Base-by-base conservation (phyloP, 2,329 filamentous ascomycete species). In the Scleromitrula shiraiana region DNA sequence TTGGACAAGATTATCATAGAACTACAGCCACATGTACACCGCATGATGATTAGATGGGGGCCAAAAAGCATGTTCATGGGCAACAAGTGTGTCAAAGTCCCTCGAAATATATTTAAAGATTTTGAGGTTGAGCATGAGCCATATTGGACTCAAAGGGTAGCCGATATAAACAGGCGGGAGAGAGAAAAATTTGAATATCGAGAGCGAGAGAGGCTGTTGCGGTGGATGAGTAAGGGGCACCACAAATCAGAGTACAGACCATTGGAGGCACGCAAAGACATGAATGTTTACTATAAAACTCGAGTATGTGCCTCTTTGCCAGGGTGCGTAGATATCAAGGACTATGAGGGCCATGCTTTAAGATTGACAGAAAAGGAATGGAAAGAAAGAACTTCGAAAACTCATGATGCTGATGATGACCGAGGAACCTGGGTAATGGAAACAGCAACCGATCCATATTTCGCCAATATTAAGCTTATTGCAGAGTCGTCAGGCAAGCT, bases 251-350 rank as follows among this genome's bases (percentile, higher is more conserved):
- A n/a, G n/a, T n/a, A n/a, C n/a, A n/a, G n/a, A n/a, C n/a, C n/a
- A n/a, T n/a, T n/a, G n/a, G n/a, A n/a, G n/a, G n/a, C n/a, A n/a
- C n/a, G n/a, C n/a, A n/a, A n/a, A n/a, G n/a, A n/a, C n/a, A 10
- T 35, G 22, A 43, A 43, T 24, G 24, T 43, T 29, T 43, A 43
- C 8, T 43, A 43, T 43, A 17, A 29, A 19, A 33, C 41, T 32
- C 29, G 41, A 2, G 14, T 43, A 23, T 35, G 14, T 12, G 20
- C 20, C 20, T 43, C 29, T 1, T 43, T 43, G 14, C 41, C n/a
- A 35, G 14, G 19, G 9, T 23, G 32, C 8, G 3, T 43, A 29
- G 20, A 43, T 8, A 19, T 43, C 19, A 35, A 6, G 19, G 20
- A 43, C 29, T 26, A 43, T 2, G 19, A 32, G 9, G n/a, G 29